Evolutionary conservation across 1,284 basidiomycete species (phyloP), one percentile per base, ranked within the genome.

Genomic region (Porogramme epimiltina): DNA sequence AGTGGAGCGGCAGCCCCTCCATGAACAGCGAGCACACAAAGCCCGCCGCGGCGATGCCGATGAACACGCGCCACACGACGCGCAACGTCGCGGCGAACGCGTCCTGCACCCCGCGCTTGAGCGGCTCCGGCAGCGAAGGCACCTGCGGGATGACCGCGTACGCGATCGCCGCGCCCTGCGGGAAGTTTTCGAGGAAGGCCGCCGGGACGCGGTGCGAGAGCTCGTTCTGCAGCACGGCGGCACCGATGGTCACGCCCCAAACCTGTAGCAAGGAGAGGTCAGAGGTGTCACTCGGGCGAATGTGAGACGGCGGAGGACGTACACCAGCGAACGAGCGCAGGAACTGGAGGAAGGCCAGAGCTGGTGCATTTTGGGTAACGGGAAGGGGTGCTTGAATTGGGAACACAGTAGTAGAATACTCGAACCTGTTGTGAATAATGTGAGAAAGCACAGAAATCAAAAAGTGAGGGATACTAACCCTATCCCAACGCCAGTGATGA

Each of bases 381-480:
- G 69, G 68, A 1, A 71, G 62, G 0, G 70, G 69, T 0, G 72
- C 69, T 15, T 71, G 66, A 16, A 71, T 61, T 1, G 73, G 62
- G 56, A 73, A 74, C 34, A 46, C 47, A 25, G 54, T 55, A 39
- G 34, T n/a, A n/a, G n/a, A n/a, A n/a, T n/a, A n/a, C n/a, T n/a
- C n/a, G n/a, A n/a, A n/a, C n/a, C n/a, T n/a, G n/a, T n/a, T n/a
- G n/a, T n/a, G n/a, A n/a, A n/a, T n/a, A n/a, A n/a, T n/a, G n/a
- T n/a, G n/a, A n/a, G n/a, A n/a, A n/a, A n/a, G n/a, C n/a, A n/a
- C n/a, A n/a, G n/a, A n/a, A n/a, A 38, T 42, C 51, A 38, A 49
- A 49, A 55, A n/a, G n/a, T n/a, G n/a, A n/a, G n/a, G n/a, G n/a
- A n/a, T n/a, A n/a, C n/a, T n/a, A n/a, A n/a, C n/a, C n/a, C n/a